phyloP scores from a whole-genome alignment of 2,329 filamentous ascomycete species.

The Xylariaceae sp. region DNA sequence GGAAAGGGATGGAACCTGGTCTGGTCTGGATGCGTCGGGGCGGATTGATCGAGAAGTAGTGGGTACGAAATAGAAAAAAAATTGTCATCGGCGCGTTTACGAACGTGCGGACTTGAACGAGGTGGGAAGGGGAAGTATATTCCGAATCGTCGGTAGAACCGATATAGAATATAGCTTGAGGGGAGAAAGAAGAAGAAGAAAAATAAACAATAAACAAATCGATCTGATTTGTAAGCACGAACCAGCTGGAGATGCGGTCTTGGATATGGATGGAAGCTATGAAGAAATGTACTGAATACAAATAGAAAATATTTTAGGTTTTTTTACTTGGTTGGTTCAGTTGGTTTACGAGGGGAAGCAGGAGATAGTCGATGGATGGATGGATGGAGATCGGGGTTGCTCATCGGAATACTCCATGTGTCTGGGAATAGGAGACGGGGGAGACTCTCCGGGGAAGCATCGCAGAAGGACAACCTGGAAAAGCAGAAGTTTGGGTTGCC shows the following conservation, averaged over 20 bases:
- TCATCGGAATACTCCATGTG: not conserved
- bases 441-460: not conserved
- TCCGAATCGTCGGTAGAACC: not conserved
- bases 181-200: not conserved
- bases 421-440: not conserved
- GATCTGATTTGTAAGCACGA: not conserved
- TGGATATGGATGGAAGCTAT: not conserved
- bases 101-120: not conserved
- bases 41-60: not conserved
- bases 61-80: not conserved
- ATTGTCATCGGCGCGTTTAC: not conserved
- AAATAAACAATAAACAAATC: not conserved
- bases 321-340: not conserved
- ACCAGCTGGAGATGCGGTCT: not conserved
- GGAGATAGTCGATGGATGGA: not conserved
- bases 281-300: not conserved
- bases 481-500: not conserved
- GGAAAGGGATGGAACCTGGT: constrained; percentile 1
- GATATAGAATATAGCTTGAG: not conserved
- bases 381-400: too few relatives aligned
- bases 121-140: not conserved
- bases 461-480: not conserved
- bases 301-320: not conserved
- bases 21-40: constrained; percentile 6
- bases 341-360: not conserved